Conservation (phyloP, 106 monocot genomes). For the Dendrobium officinale region DNA sequence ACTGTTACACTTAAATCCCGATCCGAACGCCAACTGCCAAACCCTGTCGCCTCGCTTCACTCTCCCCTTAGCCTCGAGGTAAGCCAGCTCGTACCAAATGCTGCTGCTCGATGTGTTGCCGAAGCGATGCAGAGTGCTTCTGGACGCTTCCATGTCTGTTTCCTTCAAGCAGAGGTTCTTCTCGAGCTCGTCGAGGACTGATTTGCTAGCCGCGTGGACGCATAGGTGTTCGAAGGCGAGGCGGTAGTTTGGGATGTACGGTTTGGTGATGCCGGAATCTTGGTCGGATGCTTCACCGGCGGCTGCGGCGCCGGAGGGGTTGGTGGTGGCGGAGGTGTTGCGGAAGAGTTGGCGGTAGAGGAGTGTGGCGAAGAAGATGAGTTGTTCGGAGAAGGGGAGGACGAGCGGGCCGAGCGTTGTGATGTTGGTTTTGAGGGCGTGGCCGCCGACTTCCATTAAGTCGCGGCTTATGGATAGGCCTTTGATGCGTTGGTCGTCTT, state of each 20-base stretch:
- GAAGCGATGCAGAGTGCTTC: constrained; percentile 53
- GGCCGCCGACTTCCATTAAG: constrained; percentile 51
- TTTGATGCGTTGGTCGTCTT: constrained; percentile 48
- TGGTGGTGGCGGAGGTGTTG: background rate
- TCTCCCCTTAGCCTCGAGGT: constrained; percentile 57
- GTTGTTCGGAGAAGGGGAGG: constrained; percentile 69
- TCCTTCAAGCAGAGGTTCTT: constrained; percentile 49
- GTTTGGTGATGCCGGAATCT: constrained; percentile 17
- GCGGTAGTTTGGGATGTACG: constrained; percentile 88
- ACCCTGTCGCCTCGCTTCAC: constrained; percentile 43
- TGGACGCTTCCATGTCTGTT: constrained; percentile 54
- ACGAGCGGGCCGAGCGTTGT: constrained; percentile 50
- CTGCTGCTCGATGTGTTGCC: constrained; percentile 78
- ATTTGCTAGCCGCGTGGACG: constrained; percentile 79
- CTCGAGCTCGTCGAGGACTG: constrained; percentile 80
- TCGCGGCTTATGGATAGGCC: constrained; percentile 51
- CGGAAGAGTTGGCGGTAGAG: constrained; percentile 36
- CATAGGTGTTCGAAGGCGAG: constrained; percentile 97
- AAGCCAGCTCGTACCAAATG: constrained; percentile 89
- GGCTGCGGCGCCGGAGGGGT: background rate
- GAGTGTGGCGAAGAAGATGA: constrained; percentile 53
- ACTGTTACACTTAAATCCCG: constrained; percentile 78
- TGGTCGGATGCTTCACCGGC: background rate
- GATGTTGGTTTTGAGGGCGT: constrained; percentile 63
- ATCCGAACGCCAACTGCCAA: constrained; percentile 78